Evolutionary conservation across 2,329 filamentous ascomycete species (phyloP), one percentile per base, ranked within the genome.

Genomic region (Trichoderma koningii): DNA sequence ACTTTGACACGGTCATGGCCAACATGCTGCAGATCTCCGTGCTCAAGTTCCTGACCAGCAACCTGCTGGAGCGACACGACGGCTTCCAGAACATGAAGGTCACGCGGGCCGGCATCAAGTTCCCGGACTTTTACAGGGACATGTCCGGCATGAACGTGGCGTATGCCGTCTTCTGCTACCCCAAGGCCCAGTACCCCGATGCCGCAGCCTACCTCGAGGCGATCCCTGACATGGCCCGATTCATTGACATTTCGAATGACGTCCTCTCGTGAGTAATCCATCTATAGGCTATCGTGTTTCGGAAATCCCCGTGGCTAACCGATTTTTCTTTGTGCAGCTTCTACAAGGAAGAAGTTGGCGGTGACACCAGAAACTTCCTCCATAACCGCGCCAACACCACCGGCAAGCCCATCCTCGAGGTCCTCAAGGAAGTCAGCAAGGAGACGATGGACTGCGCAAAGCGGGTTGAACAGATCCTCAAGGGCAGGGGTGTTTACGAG

Each of bases 101-200:
- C 34, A 63, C 50, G 50, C 60, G 60, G 26, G 60, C 51, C 50
- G 60, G 60, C 23, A 55, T 47, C 38, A 42, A 63, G 53, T 63
- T 63, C 44, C 60, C 60, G 50, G 50, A 45, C 19, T 47, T 47
- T 30, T 63, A 55, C 60, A 63, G 60, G 60, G 60, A 63, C 47
- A 30, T 55, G 26, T 45, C n/a, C 6, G 41, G 59, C 6, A 62
- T 55, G 59, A 47, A 62, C 59, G 19, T 38, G 50, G 55, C 55
- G 15, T 55, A 47, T 30, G 60, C 50, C 2, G 50, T 63, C 14
- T 55, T 63, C 41, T 47, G 50, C 50, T 63, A 53, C 50, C 60
- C 60, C 42, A 55, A 38, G 52, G 28, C 26, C 3, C 50, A 44
- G 41, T 45, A 63, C 55, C 50, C 60, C 41, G 60, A 45, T 47